Percentiles rank a stretch among this genome's conserved stretches.
Evolutionary conservation across 1,139 yeast species (phyloP).

Genomic region (Nakaseomyces kungkrabaensis): DNA sequence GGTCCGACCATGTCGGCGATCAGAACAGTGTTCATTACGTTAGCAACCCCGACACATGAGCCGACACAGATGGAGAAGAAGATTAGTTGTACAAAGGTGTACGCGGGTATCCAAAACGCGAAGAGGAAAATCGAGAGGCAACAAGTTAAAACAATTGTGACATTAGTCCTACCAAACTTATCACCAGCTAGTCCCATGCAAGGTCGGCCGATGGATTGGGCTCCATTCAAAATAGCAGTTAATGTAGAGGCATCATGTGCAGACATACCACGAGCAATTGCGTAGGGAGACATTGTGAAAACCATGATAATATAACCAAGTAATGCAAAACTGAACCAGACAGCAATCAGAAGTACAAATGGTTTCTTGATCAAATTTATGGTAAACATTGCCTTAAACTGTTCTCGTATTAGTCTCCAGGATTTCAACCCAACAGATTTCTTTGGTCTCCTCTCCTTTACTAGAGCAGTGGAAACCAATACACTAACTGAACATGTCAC

Average conservation of each 20-base stretch:
- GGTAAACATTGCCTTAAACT: slow-evolving; percentile 7
- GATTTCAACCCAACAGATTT: slow-evolving; percentile 24
- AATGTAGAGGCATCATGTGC: slow-evolving; percentile 47
- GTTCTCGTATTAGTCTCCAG: slow-evolving; percentile 10
- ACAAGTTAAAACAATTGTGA: slow-evolving; percentile 31
- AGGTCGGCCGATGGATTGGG: slow-evolving; percentile 61
- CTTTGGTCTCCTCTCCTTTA: slow-evolving; percentile 38
- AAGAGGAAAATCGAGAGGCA: slow-evolving; percentile 27
- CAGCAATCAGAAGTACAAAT: slow-evolving; percentile 29
- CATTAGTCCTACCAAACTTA: slow-evolving; percentile 46
- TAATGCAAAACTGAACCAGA: slow-evolving; percentile 49
- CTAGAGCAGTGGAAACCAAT: slow-evolving; percentile 33
- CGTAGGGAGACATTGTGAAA: slow-evolving; percentile 54
- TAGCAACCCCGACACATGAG: slow-evolving; percentile 48
- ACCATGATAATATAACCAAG: slow-evolving; percentile 52
- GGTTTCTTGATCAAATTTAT: slow-evolving; percentile 13
- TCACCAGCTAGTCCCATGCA: slow-evolving; percentile 50
- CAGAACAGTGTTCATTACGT: slow-evolving; percentile 51
- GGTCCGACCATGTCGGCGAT: slow-evolving; percentile 46
- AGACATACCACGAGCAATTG: slow-evolving; percentile 48
- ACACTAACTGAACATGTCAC: slow-evolving; percentile 34
- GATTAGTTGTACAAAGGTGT: slow-evolving; percentile 40
- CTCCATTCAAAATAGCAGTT: slow-evolving; percentile 54
- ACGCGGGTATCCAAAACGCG: slow-evolving; percentile 40
- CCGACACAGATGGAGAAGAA: slow-evolving; percentile 49